Base-by-base conservation (phyloP, 805 yeast genomes). In the Metschnikowia kofuensis region DNA sequence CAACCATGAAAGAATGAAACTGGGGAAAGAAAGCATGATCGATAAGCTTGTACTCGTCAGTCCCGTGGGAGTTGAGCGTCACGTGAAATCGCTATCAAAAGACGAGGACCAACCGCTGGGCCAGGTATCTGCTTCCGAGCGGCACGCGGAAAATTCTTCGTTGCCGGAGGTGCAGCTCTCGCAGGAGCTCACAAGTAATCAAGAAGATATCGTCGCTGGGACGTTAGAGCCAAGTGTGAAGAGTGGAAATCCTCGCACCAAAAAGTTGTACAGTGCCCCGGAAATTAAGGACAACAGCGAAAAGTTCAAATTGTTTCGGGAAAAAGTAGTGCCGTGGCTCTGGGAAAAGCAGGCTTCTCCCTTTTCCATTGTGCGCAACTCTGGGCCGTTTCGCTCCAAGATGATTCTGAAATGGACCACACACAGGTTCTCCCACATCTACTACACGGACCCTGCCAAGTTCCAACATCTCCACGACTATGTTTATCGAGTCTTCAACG, bases 311-410 rank as follows among this genome's bases (percentile, higher is more conserved):
- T 29, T 46, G 6, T 47, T 28, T 16, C 21, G 43, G 6, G 9
- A 28, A 6, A 47, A 47, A 28, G 13, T 48, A 12, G 29, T 51
- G 38, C 63, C 64, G 2, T 68, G 62, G 47, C 47, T 82, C 43
- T 84, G 89, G 89, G 70, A 71, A 14, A 62, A 62, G 14, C 73
- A 84, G 56, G 60, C 66, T 16, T 81, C 87, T 0, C 87, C 87
- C 0, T 79, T 84, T 53, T 58, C 77, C 2, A 44, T 82, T 2
- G 56, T 83, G 9, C 66, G 87, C 47, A 60, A 65, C 13, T 39
- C 64, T 6, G 87, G 87, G 0, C 87, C 87, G 2, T 55, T 74
- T 26, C 79, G 79, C 28, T 79, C 86, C 1, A 76, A 71, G 50
- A 35, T 77, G 28, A 69, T 81, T 11, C 72, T 82, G 3, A 45